These are phyloP conservation scores for Gnaphalium uliginosum DNA, from an alignment of 129 eudicot species.

Conservation along the genomic window DNA sequence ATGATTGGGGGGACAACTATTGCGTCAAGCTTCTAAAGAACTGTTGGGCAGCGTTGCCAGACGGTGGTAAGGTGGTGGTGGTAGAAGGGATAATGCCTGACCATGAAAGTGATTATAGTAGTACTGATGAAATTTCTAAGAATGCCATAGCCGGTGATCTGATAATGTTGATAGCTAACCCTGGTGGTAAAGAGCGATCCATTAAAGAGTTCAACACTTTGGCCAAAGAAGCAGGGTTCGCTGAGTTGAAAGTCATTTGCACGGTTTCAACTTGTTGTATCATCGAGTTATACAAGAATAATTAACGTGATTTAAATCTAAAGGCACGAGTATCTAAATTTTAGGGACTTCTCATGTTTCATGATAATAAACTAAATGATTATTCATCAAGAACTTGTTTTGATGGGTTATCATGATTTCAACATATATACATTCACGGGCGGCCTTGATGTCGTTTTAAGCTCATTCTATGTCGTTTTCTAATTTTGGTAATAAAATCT, in stretches of 20 bases:
- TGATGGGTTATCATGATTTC: too few relatives aligned
- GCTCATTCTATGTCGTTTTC: too few relatives aligned
- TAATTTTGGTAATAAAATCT: too few relatives aligned
- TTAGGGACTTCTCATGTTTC: too few relatives aligned
- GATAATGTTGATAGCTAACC: conserved; percentile 38
- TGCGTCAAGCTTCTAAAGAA: conserved; percentile 43
- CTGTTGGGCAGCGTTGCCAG: conserved; percentile 37
- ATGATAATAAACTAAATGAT: too few relatives aligned
- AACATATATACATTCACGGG: too few relatives aligned
- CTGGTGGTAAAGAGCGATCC: conserved; percentile 45
- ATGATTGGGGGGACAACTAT: conserved; percentile 46
- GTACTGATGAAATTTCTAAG: conserved; percentile 13
- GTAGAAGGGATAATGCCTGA: conserved; percentile 41
- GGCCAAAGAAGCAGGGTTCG: conserved; percentile 41
- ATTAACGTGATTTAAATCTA: background rate
- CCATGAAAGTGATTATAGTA: conserved; percentile 19
- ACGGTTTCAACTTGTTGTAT: conserved; percentile 27
- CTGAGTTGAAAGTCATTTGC: conserved; percentile 17
- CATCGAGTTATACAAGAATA: conserved; percentile 41
- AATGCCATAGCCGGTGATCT: conserved; percentile 25
- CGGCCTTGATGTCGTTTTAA: too few relatives aligned
- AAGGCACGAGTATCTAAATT: background rate
- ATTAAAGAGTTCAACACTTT: conserved; percentile 28
- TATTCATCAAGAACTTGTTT: too few relatives aligned
- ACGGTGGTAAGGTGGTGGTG: conserved; percentile 40